phyloP scores from a whole-genome alignment of 2,329 filamentous ascomycete genomes.

The Bisporella sp. region DNA sequence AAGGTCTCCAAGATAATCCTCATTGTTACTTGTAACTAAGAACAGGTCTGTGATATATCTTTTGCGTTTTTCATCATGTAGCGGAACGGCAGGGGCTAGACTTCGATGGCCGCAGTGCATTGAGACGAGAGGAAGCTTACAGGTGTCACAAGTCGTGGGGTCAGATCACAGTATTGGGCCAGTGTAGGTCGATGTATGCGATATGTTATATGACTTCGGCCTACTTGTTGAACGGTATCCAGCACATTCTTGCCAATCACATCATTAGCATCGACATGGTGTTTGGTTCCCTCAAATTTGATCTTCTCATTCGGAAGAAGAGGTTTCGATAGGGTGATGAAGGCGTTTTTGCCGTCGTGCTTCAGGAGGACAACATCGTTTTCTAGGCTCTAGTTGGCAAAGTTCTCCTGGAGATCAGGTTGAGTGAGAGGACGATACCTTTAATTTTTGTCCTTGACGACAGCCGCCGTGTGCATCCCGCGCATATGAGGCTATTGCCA shows the following conservation, averaged over 20 bases:
- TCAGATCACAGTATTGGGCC: conserved; percentile 65
- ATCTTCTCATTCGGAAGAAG: conserved; percentile 31
- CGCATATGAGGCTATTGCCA: not conserved
- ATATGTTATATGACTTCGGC: conserved; percentile 17
- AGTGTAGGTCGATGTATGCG: conserved; percentile 57
- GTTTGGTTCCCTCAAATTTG: conserved; percentile 8
- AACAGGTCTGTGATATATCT: not conserved
- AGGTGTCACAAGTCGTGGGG: conserved; percentile 67
- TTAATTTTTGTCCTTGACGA: not conserved
- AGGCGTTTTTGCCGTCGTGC: conserved; percentile 6
- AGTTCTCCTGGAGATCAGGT: not conserved
- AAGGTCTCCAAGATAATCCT: not conserved
- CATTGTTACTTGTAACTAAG: not conserved
- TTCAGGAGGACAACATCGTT: conserved; percentile 25
- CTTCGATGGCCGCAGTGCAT: not conserved
- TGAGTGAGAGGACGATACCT: not conserved
- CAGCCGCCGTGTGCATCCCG: not conserved
- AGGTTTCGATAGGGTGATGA: conserved; percentile 30
- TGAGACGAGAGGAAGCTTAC: conserved; percentile 35
- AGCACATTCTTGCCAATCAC: conserved; percentile 24
- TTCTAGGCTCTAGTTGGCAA: conserved; percentile 14
- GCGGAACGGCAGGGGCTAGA: not conserved
- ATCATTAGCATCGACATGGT: conserved; percentile 31
- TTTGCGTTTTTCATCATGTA: not conserved
- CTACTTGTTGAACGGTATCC: conserved; percentile 9